Conservation (phyloP, 1,284 basidiomycete species). For the Pisolithus thermaeus region DNA sequence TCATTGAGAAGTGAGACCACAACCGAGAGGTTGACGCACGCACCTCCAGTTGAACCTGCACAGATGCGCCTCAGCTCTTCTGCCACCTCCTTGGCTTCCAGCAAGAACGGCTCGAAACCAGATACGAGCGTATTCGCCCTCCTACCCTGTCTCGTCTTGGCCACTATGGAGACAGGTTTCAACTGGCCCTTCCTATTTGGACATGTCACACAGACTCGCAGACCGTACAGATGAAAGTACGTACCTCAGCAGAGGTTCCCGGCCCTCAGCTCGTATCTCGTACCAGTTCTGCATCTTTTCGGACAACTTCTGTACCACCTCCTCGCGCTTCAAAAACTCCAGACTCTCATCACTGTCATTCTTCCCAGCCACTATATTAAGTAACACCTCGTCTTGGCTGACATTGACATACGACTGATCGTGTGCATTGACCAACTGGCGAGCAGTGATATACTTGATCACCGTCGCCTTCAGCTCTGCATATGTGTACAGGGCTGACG, state of each 20-base stretch:
- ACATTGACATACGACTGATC: conserved; percentile 70
- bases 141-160: conserved; percentile 71
- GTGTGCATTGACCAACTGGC: conserved; percentile 59
- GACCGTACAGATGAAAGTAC: conserved; percentile 13
- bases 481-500: conserved; percentile 48
- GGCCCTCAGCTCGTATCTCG: conserved; percentile 47
- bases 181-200: conserved; percentile 66
- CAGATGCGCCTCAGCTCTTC: conserved; percentile 75
- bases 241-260: conserved; percentile 51
- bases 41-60: conserved; percentile 74
- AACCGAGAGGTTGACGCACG: conserved; percentile 6
- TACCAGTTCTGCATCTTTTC: conserved; percentile 73
- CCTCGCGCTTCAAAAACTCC: conserved; percentile 69
- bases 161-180: conserved; percentile 60
- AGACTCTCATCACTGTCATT: conserved; percentile 28
- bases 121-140: conserved; percentile 74
- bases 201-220: background rate
- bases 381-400: conserved; percentile 44
- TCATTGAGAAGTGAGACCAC: conserved; percentile 2
- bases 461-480: conserved; percentile 52
- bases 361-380: conserved; percentile 44
- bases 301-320: conserved; percentile 48
- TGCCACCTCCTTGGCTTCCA: conserved; percentile 67
- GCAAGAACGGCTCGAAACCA: conserved; percentile 71
- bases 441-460: conserved; percentile 55